Conservation (phyloP, 2,329 filamentous ascomycete genomes). For the Fusarium sp. region DNA sequence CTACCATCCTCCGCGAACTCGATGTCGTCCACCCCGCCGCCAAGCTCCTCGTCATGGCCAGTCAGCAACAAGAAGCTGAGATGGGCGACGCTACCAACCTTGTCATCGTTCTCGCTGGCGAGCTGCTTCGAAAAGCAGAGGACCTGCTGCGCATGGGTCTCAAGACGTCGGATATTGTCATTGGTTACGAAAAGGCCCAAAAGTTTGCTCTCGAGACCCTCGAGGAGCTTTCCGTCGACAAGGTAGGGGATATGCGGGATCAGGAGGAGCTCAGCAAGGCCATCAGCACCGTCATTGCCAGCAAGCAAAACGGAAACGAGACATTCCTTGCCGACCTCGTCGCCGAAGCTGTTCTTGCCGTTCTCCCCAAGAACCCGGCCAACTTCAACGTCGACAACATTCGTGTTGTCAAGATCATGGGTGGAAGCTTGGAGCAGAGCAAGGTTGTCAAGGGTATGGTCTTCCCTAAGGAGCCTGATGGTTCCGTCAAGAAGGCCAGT, state of each 20-base stretch:
- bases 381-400: constrained; percentile 99
- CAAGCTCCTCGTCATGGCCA: constrained; percentile 97
- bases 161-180: constrained; percentile 97
- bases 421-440: constrained; percentile 92
- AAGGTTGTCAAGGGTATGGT: constrained; percentile 98
- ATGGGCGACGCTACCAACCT: constrained; percentile 99
- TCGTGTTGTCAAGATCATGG: constrained; percentile 99
- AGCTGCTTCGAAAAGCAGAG: constrained; percentile 96
- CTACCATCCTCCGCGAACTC: constrained; percentile 95
- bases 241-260: constrained; percentile 83
- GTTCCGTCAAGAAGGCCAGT: constrained; percentile 85
- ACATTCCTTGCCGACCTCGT: constrained; percentile 87
- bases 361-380: constrained; percentile 92
- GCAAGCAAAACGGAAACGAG: constrained; percentile 96
- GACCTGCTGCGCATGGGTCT: constrained; percentile 95
- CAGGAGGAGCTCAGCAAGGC: constrained; percentile 91
- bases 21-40: constrained; percentile 98
- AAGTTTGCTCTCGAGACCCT: constrained; percentile 84
- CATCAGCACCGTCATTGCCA: constrained; percentile 91
- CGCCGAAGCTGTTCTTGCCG: constrained; percentile 82
- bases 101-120: constrained; percentile 94
- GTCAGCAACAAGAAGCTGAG: constrained; percentile 98
- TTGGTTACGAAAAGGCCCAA: constrained; percentile 95
- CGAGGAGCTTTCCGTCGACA: constrained; percentile 90
- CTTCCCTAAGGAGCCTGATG: constrained; percentile 94